Base-by-base conservation (phyloP, 129 eudicot species). In the Erigeron canadensis region DNA sequence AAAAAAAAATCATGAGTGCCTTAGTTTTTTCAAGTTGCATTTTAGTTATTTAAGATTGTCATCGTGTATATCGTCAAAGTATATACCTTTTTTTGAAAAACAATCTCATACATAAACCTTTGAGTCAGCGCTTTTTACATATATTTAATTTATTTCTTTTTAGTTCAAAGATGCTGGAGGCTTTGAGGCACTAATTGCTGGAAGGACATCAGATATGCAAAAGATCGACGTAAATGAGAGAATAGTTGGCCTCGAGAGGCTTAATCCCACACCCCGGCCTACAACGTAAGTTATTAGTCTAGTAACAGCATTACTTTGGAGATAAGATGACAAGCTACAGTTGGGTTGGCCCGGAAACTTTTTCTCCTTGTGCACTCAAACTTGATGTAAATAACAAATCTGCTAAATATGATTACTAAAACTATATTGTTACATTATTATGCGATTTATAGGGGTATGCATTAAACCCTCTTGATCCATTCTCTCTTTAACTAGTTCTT, bases 131-230 rank as follows among this genome's bases (percentile, higher is more conserved):
- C 47, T 56, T 44, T 44, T 10, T 10, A 66, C 45, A 64, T 80
- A 53, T 72, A 64, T 46, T 41, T 47, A 16, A 56, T 13, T 53
- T 34, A 51, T 66, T 44, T 57, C 46, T 61, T 28, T 65, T 21
- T 75, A 93, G 98, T 77, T 93, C 80, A 87, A 89, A 79, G 98
- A 89, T 85, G 89, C 98, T 71, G 98, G 98, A 37, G 98, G 96
- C 11, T 93, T 93, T 77, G 95, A 84, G 72, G 88, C 96, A 34
- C 75, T 89, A 72, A 81, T 84, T 40, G 59, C 83, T 11, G 96
- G 96, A 63, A 89, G 73, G 67, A 79, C 85, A 5, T 87, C 96
- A 21, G 96, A 82, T 55, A 69, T 83, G 79, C 98, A 93, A 50
- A 81, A 85, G 65, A 85, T 89, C 16, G 98, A 93, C 66, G 95